Conservation (phyloP, 768 basidiomycete genomes). For the Tulasnella sp. region DNA sequence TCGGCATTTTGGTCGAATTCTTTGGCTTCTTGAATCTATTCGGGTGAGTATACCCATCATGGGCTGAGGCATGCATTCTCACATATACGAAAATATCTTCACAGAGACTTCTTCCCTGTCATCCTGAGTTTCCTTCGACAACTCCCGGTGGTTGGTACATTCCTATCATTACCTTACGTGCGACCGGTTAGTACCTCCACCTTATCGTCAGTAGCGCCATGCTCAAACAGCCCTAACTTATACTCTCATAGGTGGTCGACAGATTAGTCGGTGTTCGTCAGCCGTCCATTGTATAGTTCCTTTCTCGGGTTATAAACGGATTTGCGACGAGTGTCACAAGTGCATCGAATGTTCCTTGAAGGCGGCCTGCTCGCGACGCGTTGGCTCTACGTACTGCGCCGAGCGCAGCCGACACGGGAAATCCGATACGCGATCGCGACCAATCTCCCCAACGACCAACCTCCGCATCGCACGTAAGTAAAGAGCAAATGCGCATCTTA, state of each 20-base stretch:
- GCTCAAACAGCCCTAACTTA: neutral
- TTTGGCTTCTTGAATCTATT: slow-evolving; percentile 98
- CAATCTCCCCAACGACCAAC: neutral
- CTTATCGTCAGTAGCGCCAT: neutral
- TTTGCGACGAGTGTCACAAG: neutral
- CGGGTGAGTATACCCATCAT: slow-evolving; percentile 63
- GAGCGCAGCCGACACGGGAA: neutral
- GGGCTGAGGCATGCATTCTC: neutral
- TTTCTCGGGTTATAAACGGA: neutral
- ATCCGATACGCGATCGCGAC: no score
- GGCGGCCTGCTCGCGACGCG: no score
- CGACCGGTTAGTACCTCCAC: slow-evolving; percentile 57
- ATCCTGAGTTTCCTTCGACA: slow-evolving; percentile 96
- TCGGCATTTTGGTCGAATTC: slow-evolving; percentile 90
- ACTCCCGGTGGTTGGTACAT: slow-evolving; percentile 85
- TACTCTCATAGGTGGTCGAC: slow-evolving; percentile 25
- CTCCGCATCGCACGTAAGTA: neutral
- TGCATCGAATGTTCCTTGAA: neutral
- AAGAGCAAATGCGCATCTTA: neutral
- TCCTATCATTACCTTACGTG: slow-evolving; percentile 86
- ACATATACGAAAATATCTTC: neutral
- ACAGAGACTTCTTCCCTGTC: slow-evolving; percentile 98
- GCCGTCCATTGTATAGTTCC: slow-evolving; percentile 26
- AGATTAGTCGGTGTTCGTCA: slow-evolving; percentile 29
- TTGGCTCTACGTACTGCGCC: no score